phyloP scores from a whole-genome alignment of 2,329 filamentous ascomycete species.

The Fusarium marasasianum region DNA sequence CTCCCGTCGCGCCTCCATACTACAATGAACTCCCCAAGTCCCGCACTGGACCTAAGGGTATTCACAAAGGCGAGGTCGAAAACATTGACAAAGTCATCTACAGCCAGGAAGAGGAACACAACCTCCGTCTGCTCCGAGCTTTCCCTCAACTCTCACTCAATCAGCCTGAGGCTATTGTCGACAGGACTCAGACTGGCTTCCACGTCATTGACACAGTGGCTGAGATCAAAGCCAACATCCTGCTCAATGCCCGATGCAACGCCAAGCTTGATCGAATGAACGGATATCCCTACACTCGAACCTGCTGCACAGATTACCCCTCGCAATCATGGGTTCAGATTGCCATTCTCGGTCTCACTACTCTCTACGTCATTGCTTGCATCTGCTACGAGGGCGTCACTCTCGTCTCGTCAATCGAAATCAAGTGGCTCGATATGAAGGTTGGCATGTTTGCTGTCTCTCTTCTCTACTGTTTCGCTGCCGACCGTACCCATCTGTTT shows the following conservation, averaged over 20 bases:
- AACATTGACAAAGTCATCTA: slow-evolving; percentile 33
- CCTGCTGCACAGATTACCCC: slow-evolving; percentile 62
- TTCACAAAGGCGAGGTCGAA: slow-evolving; percentile 39
- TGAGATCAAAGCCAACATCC: slow-evolving; percentile 50
- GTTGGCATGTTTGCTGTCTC: slow-evolving; percentile 41
- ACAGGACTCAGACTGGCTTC: slow-evolving; percentile 39
- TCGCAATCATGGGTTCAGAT: slow-evolving; percentile 34
- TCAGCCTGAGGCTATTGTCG: slow-evolving; percentile 35
- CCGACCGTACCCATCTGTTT: slow-evolving; percentile 44
- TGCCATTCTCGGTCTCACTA: slow-evolving; percentile 31
- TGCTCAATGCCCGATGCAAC: slow-evolving; percentile 65
- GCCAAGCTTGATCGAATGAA: slow-evolving; percentile 45
- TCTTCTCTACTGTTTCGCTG: slow-evolving; percentile 41
- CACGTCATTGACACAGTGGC: slow-evolving; percentile 46
- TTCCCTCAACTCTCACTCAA: slow-evolving; percentile 34
- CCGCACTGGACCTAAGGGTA: slow-evolving; percentile 29
- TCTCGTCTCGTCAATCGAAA: slow-evolving; percentile 20
- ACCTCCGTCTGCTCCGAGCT: slow-evolving; percentile 30
- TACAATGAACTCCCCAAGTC: slow-evolving; percentile 28
- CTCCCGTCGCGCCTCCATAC: slow-evolving; percentile 40
- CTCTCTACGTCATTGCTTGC: slow-evolving; percentile 32
- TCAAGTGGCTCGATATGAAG: slow-evolving; percentile 35
- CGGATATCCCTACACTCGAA: slow-evolving; percentile 57
- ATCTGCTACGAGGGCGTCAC: slow-evolving; percentile 26
- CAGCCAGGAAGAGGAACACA: slow-evolving; percentile 16